Evolutionary conservation across 176 grass and related monocot species (phyloP).

Genomic region (Carex kokanica): DNA sequence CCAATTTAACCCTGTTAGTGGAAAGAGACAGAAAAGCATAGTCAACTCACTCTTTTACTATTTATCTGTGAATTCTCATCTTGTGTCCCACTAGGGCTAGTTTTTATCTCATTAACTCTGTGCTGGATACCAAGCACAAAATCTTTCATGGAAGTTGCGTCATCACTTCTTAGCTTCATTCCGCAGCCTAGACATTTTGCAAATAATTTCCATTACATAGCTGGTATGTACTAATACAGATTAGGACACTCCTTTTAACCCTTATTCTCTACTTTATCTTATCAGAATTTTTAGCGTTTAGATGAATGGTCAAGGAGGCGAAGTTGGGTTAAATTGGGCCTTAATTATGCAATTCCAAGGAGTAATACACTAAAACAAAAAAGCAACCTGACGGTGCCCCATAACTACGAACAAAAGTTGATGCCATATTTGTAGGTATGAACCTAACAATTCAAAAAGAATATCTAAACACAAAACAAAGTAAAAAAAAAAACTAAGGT

Average conservation of each 20-base stretch:
- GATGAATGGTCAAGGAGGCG: neutral
- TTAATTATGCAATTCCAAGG: neutral
- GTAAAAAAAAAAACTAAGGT: neutral
- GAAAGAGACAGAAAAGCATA: conserved; percentile 21
- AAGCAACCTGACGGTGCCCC: neutral
- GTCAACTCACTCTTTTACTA: conserved; percentile 65
- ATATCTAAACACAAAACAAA: neutral
- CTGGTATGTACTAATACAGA: neutral
- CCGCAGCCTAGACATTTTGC: conserved; percentile 62
- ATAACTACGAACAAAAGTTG: neutral
- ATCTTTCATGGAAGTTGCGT: conserved; percentile 84
- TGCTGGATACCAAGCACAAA: conserved; percentile 73
- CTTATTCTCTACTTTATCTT: conserved; percentile 8
- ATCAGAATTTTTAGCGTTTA: neutral
- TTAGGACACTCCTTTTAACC: neutral
- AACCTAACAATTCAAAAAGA: neutral
- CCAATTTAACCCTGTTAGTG: neutral
- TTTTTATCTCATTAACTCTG: conserved; percentile 60
- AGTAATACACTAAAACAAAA: neutral
- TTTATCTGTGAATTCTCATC: conserved; percentile 49
- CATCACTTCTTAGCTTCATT: conserved; percentile 81
- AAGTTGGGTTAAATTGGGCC: neutral
- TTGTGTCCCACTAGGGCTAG: conserved; percentile 28
- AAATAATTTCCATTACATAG: neutral
- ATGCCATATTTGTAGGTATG: neutral